Evolutionary conservation across 352 stramenopile genomes (phyloP).

Genomic region (Halophytophthora batemanensis): DNA sequence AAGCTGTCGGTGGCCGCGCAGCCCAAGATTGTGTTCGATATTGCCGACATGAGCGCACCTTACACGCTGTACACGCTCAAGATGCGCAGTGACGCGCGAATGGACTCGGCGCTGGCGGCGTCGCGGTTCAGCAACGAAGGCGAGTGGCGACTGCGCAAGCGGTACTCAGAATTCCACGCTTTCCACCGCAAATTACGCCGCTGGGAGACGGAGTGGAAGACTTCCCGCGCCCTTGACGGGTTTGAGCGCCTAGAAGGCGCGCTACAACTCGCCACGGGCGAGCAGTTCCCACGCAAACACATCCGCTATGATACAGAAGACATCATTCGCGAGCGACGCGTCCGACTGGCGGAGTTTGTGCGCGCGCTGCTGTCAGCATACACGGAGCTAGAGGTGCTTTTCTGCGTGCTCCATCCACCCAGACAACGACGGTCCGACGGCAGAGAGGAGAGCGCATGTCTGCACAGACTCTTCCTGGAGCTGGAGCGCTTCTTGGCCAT

Average conservation of each 20-base stretch:
- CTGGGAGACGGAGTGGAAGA: slow-evolving; percentile 13
- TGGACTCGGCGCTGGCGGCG: not conserved
- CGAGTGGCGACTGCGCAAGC: slow-evolving; percentile 24
- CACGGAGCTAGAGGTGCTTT: slow-evolving; percentile 21
- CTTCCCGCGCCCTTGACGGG: slow-evolving; percentile 13
- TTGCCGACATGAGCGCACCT: slow-evolving; percentile 18
- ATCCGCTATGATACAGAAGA: slow-evolving; percentile 22
- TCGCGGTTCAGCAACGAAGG: slow-evolving; percentile 5
- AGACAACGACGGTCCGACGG: slow-evolving; percentile 6
- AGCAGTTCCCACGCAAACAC: slow-evolving; percentile 28
- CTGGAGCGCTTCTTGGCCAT: slow-evolving; percentile 28
- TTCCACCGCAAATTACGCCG: slow-evolving; percentile 17
- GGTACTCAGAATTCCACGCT: slow-evolving; percentile 23
- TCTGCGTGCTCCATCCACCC: slow-evolving; percentile 9
- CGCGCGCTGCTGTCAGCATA: slow-evolving; percentile 19
- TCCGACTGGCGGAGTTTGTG: slow-evolving; percentile 17
- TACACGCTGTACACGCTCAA: slow-evolving; percentile 31
- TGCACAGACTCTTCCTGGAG: slow-evolving; percentile 18
- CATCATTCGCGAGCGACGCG: slow-evolving; percentile 24
- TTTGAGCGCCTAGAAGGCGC: slow-evolving; percentile 9
- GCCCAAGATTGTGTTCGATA: slow-evolving; percentile 20
- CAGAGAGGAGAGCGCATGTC: slow-evolving; percentile 9
- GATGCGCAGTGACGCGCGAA: slow-evolving; percentile 4
- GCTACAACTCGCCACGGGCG: slow-evolving; percentile 10
- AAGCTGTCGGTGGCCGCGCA: slow-evolving; percentile 17